Percentiles rank a stretch among this genome's conserved stretches.
phyloP scores from a whole-genome alignment of 148 eudicot species.

The Nepenthes gracilis region DNA sequence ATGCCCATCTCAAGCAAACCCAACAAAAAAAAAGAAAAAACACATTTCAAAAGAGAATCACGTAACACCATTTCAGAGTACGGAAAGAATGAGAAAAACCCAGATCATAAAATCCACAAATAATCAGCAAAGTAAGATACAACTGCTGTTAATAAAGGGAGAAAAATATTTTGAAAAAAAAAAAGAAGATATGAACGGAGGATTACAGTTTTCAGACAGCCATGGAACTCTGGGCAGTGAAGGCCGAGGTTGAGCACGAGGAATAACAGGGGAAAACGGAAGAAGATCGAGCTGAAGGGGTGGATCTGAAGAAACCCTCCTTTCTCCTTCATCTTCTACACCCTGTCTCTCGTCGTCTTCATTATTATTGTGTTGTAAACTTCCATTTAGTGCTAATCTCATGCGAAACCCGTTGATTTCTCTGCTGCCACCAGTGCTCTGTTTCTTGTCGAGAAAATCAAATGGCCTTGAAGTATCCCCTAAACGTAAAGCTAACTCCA shows the following conservation, averaged over 20 bases:
- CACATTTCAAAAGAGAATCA: not conserved
- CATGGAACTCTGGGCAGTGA: not conserved
- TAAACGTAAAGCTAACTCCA: slow-evolving; percentile 9
- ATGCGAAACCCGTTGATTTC: not conserved
- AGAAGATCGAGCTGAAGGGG: not conserved
- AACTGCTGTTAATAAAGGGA: not conserved
- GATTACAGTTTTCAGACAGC: not conserved
- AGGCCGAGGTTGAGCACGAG: too few species aligned
- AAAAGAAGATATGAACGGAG: not conserved
- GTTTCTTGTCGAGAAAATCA: slow-evolving; percentile 3
- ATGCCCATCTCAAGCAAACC: not conserved
- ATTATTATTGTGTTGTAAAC: not conserved
- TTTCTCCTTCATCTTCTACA: not conserved
- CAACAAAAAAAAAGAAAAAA: not conserved
- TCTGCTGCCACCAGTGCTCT: not conserved
- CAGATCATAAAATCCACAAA: not conserved
- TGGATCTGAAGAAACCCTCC: not conserved
- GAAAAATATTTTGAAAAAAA: not conserved
- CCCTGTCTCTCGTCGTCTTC: not conserved
- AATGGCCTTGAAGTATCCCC: slow-evolving; percentile 7
- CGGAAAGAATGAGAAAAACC: not conserved
- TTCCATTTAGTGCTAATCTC: not conserved
- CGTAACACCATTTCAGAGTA: not conserved
- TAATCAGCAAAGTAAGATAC: not conserved
- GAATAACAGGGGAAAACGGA: not conserved